A percentile compares a stretch with the other conserved stretches of the same genome.
Evolutionary conservation across 2,329 filamentous ascomycete species (phyloP).

Genomic region (Mycogone perniciosa): DNA sequence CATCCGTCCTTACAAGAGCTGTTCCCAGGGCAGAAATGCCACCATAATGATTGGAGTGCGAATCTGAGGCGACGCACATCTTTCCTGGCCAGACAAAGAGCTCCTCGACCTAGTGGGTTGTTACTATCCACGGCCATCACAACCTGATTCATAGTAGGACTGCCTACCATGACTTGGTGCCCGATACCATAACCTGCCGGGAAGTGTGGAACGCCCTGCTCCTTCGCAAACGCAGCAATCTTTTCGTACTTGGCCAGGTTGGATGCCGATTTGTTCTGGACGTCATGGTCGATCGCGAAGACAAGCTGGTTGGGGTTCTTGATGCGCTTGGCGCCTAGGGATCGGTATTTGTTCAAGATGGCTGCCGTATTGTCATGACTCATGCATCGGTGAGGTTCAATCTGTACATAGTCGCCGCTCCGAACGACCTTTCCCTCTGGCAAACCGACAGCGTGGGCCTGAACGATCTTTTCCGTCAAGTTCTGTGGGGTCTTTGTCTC

Average conservation of each 20-base stretch:
- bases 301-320: conserved; percentile 57
- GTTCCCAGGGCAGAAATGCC: conserved; percentile 72
- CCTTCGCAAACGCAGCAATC: conserved; percentile 75
- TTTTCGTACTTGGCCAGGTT: conserved; percentile 78
- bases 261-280: conserved; percentile 71
- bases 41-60: conserved; percentile 78
- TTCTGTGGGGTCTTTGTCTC: conserved; percentile 54
- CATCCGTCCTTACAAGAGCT: conserved; percentile 80
- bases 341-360: conserved; percentile 68
- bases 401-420: conserved; percentile 70
- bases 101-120: conserved; percentile 45
- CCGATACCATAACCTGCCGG: conserved; percentile 75
- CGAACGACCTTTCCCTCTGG: conserved; percentile 67
- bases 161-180: conserved; percentile 85
- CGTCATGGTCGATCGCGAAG: conserved; percentile 66
- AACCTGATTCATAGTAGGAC: conserved; percentile 9
- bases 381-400: conserved; percentile 63
- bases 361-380: conserved; percentile 82
- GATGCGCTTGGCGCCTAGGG: conserved; percentile 69
- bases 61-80: conserved; percentile 70
- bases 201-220: conserved; percentile 73
- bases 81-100: conserved; percentile 81
- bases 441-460: conserved; percentile 71
- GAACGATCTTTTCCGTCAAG: conserved; percentile 87
- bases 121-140: background rate